phyloP scores from a whole-genome alignment of 2,329 filamentous ascomycete species.

The Xylaria sp. region DNA sequence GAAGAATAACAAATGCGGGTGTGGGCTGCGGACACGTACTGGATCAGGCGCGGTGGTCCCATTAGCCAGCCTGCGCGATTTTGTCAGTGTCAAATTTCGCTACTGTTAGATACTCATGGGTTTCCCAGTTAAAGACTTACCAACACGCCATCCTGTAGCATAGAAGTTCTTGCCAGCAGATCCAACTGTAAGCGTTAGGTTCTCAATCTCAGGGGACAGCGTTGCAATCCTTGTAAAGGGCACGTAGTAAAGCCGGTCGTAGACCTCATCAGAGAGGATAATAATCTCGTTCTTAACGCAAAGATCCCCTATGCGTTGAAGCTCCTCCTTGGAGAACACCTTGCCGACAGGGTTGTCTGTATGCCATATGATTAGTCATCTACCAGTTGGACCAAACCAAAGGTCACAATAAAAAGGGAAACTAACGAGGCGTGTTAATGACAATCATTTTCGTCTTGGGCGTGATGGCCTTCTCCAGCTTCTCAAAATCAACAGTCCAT shows the following conservation, averaged over 20 bases:
- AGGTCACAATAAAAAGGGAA: not conserved
- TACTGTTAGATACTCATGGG: not conserved
- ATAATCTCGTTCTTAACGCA: slow-evolving; percentile 94
- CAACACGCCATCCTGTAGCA: slow-evolving; percentile 94
- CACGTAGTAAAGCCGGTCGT: slow-evolving; percentile 93
- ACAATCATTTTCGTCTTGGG: slow-evolving; percentile 96
- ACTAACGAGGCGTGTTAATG: slow-evolving; percentile 74
- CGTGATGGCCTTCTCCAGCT: slow-evolving; percentile 84
- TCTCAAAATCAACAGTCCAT: slow-evolving; percentile 87
- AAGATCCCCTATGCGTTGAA: slow-evolving; percentile 84
- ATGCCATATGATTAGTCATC: slow-evolving; percentile 18
- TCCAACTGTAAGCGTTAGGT: slow-evolving; percentile 90
- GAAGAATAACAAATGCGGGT: slow-evolving; percentile 96
- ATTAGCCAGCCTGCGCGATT: slow-evolving; percentile 79
- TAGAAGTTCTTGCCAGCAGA: slow-evolving; percentile 99
- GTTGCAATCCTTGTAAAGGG: slow-evolving; percentile 94
- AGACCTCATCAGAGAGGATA: slow-evolving; percentile 92
- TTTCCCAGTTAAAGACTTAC: slow-evolving; percentile 46
- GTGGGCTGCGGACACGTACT: slow-evolving; percentile 91
- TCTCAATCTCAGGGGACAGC: slow-evolving; percentile 87
- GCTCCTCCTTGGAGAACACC: slow-evolving; percentile 85
- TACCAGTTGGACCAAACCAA: slow-evolving; percentile 14
- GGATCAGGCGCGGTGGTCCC: slow-evolving; percentile 86
- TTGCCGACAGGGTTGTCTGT: slow-evolving; percentile 95
- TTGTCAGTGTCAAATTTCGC: slow-evolving; percentile 16